Evolutionary conservation across 345 rosid genomes (phyloP), one percentile per base, ranked within the genome.

Genomic region (Eucalyptus cloeziana): DNA sequence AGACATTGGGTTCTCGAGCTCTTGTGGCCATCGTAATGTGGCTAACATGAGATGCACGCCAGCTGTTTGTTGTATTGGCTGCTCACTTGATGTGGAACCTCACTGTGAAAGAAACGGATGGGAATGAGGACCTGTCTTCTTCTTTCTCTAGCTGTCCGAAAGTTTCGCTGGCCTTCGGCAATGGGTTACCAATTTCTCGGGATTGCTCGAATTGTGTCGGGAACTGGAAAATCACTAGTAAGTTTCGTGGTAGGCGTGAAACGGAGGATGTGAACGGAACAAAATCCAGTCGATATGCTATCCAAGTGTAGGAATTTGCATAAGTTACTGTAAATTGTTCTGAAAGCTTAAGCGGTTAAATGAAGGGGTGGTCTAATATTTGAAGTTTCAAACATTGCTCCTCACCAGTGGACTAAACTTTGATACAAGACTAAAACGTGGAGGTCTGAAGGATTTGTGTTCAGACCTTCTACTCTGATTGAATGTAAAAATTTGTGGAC

Each of bases 321-420:
- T 37, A 1, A 21, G 43, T 13, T 37, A 10, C 2, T 0, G 7
- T 22, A 4, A 5, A 17, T 71, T 3, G 4, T 37, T 71, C 45
- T 71, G 0, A 71, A 71, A 37, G 14, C 27, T 8, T 33, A 19
- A 71, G 14, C 2, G 5, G 2, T 71, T 10, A 37, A 19, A 71
- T 10, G 0, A 19, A 2, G 0, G 45, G 2, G 14, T 9, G 45
- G 8, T 37, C 2, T 37, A 3, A 37, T 3, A 37, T 19, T 16
- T 69, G 16, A 7, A 69, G 16, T 13, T 31, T 33, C 43, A 31
- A 16, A 69, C 12, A 4, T 31, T 16, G 24, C 43, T 69, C 5
- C 80, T 69, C 12, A 1, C 80, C 5, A 19, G 37, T 69, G 0
- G 43, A 69, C 80, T 69, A 0, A 33, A 69, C 43, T 69, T 31